Evolutionary conservation across 2,329 filamentous ascomycete species (phyloP).

Genomic region (Hortaea werneckii): DNA sequence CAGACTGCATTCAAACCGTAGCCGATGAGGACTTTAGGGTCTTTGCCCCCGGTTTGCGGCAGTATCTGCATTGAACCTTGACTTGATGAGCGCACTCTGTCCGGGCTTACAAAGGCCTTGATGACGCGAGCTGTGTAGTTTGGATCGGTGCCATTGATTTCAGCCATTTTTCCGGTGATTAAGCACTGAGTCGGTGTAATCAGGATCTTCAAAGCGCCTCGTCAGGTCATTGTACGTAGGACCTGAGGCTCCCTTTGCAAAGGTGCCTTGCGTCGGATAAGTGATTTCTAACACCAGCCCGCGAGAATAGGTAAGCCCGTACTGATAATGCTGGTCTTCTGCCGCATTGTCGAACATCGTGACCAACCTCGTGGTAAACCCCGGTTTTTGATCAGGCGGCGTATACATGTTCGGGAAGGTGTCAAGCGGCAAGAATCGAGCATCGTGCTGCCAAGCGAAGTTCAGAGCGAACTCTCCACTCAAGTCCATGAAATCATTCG

Average conservation of each 20-base stretch:
- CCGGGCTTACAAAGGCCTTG: conserved; percentile 18
- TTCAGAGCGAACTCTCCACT: conserved; percentile 17
- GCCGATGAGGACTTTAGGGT: conserved; percentile 41
- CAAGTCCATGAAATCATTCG: conserved; percentile 27
- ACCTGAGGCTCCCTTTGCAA: not conserved
- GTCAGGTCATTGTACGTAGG: not conserved
- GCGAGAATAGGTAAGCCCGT: conserved; percentile 19
- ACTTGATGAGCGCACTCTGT: conserved; percentile 31
- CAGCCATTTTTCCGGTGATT: conserved; percentile 21
- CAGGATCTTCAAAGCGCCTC: not conserved
- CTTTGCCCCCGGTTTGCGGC: conserved; percentile 32
- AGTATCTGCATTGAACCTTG: conserved; percentile 45
- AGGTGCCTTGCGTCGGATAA: conserved; percentile 11
- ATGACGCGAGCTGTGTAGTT: conserved; percentile 22
- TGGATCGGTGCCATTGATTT: conserved; percentile 19
- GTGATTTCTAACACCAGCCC: conserved; percentile 24
- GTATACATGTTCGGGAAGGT: conserved; percentile 19
- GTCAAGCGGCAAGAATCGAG: conserved; percentile 17
- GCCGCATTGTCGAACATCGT: conserved; percentile 45
- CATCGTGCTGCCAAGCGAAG: conserved; percentile 27
- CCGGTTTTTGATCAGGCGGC: conserved; percentile 10
- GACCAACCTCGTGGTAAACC: conserved; percentile 33
- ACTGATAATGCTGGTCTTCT: conserved; percentile 29
- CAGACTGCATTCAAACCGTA: conserved; percentile 38
- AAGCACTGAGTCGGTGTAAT: conserved; percentile 5